A percentile compares a stretch with the other conserved stretches of the same genome.
phyloP scores from a whole-genome alignment of 2,329 filamentous ascomycete genomes.

The Fragosphaeria purpurea region DNA sequence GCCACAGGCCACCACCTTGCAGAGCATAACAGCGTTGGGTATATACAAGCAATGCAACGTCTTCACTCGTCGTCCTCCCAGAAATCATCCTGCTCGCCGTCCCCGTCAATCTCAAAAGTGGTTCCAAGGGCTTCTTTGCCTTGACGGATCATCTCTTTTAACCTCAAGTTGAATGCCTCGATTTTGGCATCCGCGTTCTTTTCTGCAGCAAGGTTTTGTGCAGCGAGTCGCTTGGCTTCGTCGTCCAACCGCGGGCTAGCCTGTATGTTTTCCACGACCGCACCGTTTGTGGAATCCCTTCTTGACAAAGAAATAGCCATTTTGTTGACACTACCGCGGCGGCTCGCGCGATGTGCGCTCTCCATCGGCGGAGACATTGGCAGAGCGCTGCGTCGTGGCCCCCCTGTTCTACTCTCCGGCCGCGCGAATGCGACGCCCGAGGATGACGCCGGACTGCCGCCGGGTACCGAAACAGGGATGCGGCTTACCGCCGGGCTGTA shows the following conservation, averaged over 20 bases:
- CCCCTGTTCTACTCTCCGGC: slow-evolving; percentile 3
- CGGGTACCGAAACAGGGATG: slow-evolving; percentile 27
- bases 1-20: too few species aligned
- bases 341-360: slow-evolving; percentile 37
- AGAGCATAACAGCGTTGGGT: too few species aligned
- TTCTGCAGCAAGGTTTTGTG: slow-evolving; percentile 63
- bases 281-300: too few species aligned
- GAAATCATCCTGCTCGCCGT: slow-evolving; percentile 19
- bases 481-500: slow-evolving; percentile 25
- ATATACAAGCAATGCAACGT: too few species aligned
- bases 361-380: slow-evolving; percentile 11
- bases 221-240: slow-evolving; percentile 66
- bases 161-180: slow-evolving; percentile 64
- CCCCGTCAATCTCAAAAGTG: slow-evolving; percentile 50
- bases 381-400: slow-evolving; percentile 13
- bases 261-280: slow-evolving; percentile 10
- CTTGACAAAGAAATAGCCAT: too few species aligned
- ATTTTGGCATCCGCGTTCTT: slow-evolving; percentile 70
- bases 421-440: slow-evolving; percentile 5
- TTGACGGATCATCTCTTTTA: slow-evolving; percentile 81
- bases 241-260: slow-evolving; percentile 43
- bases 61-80: slow-evolving; percentile 13
- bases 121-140: slow-evolving; percentile 78
- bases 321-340: slow-evolving; percentile 30
- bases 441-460: slow-evolving; percentile 6